Percentiles rank a stretch among this genome's conserved stretches.
phyloP scores from a whole-genome alignment of 2,329 filamentous ascomycete genomes.

The Stagonosporopsis tanaceti region DNA sequence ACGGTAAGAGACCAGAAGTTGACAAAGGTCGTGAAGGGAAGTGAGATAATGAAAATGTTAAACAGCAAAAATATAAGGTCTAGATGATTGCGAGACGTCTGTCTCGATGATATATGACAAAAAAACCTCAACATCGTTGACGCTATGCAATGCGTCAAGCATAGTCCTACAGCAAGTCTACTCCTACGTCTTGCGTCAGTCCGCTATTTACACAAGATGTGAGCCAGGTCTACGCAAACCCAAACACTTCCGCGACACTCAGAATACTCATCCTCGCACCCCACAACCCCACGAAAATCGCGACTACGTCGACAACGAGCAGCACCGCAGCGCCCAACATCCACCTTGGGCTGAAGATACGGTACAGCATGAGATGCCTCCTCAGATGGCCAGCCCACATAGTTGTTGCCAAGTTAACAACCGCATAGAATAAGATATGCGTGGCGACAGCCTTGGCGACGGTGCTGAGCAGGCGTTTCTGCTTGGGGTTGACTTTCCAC shows the following conservation, averaged over 20 bases:
- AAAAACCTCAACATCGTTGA: not conserved
- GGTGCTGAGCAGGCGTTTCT: conserved; percentile 68
- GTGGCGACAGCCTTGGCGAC: conserved; percentile 75
- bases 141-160: conserved; percentile 5
- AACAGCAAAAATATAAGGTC: not conserved
- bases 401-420: conserved; percentile 84
- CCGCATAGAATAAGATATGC: conserved; percentile 83
- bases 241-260: conserved; percentile 88
- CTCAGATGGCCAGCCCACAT: conserved; percentile 88
- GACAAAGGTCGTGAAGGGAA: not conserved
- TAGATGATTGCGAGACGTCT: not conserved
- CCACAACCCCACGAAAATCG: conserved; percentile 73
- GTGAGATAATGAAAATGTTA: not conserved
- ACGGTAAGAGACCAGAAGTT: not conserved
- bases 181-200: not conserved
- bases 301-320: conserved; percentile 78
- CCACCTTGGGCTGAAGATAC: conserved; percentile 90
- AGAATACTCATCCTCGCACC: conserved; percentile 79
- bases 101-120: not conserved
- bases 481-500: conserved; percentile 87
- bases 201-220: not conserved
- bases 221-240: conserved; percentile 50
- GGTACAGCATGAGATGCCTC: conserved; percentile 94
- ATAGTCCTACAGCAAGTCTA: not conserved
- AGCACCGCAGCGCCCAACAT: conserved; percentile 80